Percentiles rank a stretch among this genome's conserved stretches.
phyloP scores from a whole-genome alignment of 495 filamentous ascomycete species.

The Penicillium manginii region DNA sequence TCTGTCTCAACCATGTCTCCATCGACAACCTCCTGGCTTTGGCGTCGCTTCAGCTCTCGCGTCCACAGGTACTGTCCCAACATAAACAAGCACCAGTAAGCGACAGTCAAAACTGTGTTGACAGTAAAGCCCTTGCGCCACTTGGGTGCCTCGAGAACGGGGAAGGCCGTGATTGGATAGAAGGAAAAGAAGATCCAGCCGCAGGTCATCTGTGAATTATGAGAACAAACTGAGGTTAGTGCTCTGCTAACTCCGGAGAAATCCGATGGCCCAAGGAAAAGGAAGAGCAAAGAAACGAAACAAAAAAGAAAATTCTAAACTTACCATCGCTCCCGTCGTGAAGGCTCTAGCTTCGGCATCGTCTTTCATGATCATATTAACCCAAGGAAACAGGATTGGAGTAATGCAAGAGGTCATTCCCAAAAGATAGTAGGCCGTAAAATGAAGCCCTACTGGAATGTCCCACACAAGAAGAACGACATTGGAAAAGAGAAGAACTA shows the following conservation, averaged over 20 bases:
- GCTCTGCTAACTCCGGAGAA: neutral
- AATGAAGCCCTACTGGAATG: conserved; percentile 24
- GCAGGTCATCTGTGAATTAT: conserved; percentile 17
- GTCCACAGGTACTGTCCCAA: conserved; percentile 21
- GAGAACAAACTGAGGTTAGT: neutral
- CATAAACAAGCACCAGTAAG: conserved; percentile 21
- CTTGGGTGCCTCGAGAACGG: conserved; percentile 22
- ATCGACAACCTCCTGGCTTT: conserved; percentile 10
- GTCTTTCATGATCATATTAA: conserved; percentile 24
- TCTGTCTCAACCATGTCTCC: conserved; percentile 4
- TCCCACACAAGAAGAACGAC: conserved; percentile 25
- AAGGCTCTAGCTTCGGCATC: conserved; percentile 23
- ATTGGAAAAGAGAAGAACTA: conserved; percentile 21
- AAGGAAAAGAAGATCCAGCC: conserved; percentile 26
- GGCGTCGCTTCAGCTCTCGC: conserved; percentile 13
- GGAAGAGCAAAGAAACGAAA: neutral
- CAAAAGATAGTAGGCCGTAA: conserved; percentile 26
- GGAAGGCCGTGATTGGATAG: conserved; percentile 23
- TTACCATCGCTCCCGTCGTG: conserved; percentile 24
- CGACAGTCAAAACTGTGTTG: conserved; percentile 20
- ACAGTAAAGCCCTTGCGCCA: conserved; percentile 23
- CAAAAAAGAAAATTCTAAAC: neutral
- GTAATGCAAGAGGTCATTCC: conserved; percentile 24
- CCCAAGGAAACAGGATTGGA: conserved; percentile 24
- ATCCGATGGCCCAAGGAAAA: neutral